Percentiles rank a stretch among this genome's conserved stretches.
phyloP scores from a whole-genome alignment of 768 basidiomycete genomes.

The Chalciporus sphaerocephalus region DNA sequence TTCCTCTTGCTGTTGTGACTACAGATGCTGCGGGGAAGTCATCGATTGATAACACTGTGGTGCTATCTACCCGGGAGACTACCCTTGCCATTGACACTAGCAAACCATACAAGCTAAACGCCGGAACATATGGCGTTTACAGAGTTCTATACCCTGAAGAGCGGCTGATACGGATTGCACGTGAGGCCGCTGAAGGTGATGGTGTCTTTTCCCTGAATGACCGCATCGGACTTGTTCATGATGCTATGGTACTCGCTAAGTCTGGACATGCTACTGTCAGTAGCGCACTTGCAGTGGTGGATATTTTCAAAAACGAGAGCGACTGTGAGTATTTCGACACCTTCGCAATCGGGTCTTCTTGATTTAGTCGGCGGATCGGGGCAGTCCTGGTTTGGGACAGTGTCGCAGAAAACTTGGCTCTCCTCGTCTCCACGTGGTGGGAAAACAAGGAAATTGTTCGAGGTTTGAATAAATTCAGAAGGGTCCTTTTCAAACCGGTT shows the following conservation, averaged over 20 bases:
- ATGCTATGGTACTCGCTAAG: constrained; percentile 73
- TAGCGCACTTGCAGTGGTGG: constrained; percentile 68
- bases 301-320: constrained; percentile 65
- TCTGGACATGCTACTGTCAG: constrained; percentile 78
- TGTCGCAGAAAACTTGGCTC: constrained; percentile 52
- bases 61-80: constrained; percentile 68
- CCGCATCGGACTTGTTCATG: constrained; percentile 83
- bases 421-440: constrained; percentile 74
- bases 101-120: constrained; percentile 86
- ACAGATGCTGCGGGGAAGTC: constrained; percentile 55
- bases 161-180: constrained; percentile 70
- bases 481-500: constrained; percentile 68
- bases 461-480: constrained; percentile 55
- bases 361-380: constrained; percentile 3
- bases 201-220: constrained; percentile 77
- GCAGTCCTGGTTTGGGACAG: constrained; percentile 83
- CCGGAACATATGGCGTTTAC: constrained; percentile 83
- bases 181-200: constrained; percentile 65
- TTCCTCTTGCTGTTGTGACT: constrained; percentile 74
- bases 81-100: constrained; percentile 67
- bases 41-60: constrained; percentile 51
- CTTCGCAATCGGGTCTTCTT: not conserved
- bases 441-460: constrained; percentile 57
- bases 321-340: constrained; percentile 52
- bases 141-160: constrained; percentile 85